Evolutionary conservation across 2,329 filamentous ascomycete genomes (phyloP), one percentile per base, ranked within the genome.

Genomic region (Fusarium anguioides): DNA sequence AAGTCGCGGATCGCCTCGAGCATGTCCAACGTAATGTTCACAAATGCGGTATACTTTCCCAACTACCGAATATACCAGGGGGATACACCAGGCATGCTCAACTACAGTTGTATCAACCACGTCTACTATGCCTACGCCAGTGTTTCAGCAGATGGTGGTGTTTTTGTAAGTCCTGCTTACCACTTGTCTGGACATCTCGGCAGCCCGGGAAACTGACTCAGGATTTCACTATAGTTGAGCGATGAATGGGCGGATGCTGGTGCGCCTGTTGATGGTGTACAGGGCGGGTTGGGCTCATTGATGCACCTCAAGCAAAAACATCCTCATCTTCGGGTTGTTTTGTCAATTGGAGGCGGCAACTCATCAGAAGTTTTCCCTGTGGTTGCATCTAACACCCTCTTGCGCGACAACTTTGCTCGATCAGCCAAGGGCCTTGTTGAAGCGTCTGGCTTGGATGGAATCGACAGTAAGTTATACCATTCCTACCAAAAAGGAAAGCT

Each of bases 1-100:
- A 83, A 78, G 75, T 78, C 81, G 67, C 81, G 81, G 64, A 79
- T 83, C 69, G 75, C 79, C 39, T 77, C 79, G 35, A 83, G 81
- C 76, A 75, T 79, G 57, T 70, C 76, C 29, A 75, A 76, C 61
- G 81, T 88, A 62, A 86, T 87, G 79, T 86, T 83, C 75, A 87
- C 86, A 73, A 96, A 96, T 77, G 92, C 90, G 21, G 90, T 93
- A 18, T 96, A 95, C 80, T 96, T 93, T 77, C 91, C 91, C n/a
- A 95, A 93, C 78, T 89, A 87, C 80, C 84, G 89, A 59, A 87
- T 93, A 69, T 93, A 94, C 78, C 84, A 85, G 56, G 86, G 89
- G 66, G 87, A 92, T 71, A 91, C 91, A 17, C 92, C 92, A 0
- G 91, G 87, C 2, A 88, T 88, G 54, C 81, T 95, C 74, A 91